Base-by-base conservation (phyloP, 106 monocot species). In the Platanthera guangdongensis region DNA sequence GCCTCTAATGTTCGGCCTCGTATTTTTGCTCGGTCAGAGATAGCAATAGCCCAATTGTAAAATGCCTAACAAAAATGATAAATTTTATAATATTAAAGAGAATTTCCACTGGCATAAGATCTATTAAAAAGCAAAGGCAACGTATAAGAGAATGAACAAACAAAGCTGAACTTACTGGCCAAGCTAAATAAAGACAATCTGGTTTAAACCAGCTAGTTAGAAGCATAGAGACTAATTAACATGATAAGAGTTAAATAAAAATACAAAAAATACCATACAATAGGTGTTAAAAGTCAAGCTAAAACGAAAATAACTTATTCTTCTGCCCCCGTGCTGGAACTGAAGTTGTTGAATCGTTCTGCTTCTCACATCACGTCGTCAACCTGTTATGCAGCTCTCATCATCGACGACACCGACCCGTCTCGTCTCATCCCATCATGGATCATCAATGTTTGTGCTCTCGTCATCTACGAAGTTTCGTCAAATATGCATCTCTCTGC, bases 31-130 rank as follows among this genome's bases (percentile, higher is more conserved):
- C 96, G 85, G 78, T 97, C 96, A 81, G 96, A 91, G 16, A 97
- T 93, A 55, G 96, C 96, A 85, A 97, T 97, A 18, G 96, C 96
- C 96, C 96, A 97, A 78, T 97, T 97, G 74, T 97, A 97, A 77
- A 83, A 97, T 78, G 93, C 96, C 96, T 97, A 81, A 70, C 7
- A 70, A 10, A 70, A 48, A 70, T 2, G 47, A n/a, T 0, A 70
- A 47, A 48, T 39, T 15, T 16, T 48, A 70, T 67, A 11, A 67
- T 12, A 30, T 67, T 67, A 30, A 22, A 67, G 9, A 30, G 7
- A 70, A 70, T 16, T 70, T 16, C 47, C 46, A 21, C 46, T 15
- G n/a, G n/a, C 45, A 70, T 16, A 5, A 3, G 15, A 70, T 70
- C 47, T 9, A 70, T 48, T 65, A 39, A 65, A 64, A 64, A 64